These are phyloP conservation scores for Eucalyptus regnans DNA, from an alignment of 345 rosid genomes.

Conservation along the genomic window DNA sequence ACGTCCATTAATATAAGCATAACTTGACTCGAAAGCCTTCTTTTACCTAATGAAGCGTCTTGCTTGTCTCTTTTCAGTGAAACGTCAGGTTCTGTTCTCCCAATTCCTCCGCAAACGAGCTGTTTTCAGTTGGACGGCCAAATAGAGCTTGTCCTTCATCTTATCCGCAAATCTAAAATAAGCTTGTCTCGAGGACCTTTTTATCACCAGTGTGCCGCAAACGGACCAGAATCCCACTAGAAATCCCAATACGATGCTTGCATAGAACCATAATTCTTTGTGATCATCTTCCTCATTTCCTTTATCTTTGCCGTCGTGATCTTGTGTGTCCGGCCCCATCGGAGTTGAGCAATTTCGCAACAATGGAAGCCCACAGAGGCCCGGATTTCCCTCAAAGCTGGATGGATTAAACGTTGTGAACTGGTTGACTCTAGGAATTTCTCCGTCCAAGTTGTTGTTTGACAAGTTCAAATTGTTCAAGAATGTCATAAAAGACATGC, in stretches of 20 bases:
- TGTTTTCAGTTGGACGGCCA: background rate
- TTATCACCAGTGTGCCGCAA: background rate
- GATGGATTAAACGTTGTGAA: conserved; percentile 1
- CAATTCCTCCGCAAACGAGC: background rate
- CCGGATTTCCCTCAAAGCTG: background rate
- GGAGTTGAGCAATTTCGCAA: background rate
- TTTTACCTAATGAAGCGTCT: background rate
- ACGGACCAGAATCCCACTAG: conserved; percentile 5
- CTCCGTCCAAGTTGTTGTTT: conserved; percentile 6
- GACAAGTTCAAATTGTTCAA: conserved; percentile 9
- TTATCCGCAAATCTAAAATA: conserved; percentile 6
- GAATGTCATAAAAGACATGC: conserved; percentile 1
- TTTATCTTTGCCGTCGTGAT: background rate
- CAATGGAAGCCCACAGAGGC: conserved; percentile 15
- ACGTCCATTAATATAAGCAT: background rate
- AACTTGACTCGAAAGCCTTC: background rate
- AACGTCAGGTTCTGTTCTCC: background rate
- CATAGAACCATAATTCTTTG: background rate
- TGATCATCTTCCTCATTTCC: background rate
- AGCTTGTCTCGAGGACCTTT: conserved; percentile 3
- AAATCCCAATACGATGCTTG: conserved; percentile 11
- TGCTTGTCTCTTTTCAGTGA: background rate
- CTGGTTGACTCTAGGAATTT: background rate
- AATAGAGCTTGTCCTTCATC: background rate
- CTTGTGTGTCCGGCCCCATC: background rate